Percentiles rank a stretch among this genome's conserved stretches.
Evolutionary conservation across 139 green algal genomes (phyloP).

Genomic region (Volvox reticuliferus): DNA sequence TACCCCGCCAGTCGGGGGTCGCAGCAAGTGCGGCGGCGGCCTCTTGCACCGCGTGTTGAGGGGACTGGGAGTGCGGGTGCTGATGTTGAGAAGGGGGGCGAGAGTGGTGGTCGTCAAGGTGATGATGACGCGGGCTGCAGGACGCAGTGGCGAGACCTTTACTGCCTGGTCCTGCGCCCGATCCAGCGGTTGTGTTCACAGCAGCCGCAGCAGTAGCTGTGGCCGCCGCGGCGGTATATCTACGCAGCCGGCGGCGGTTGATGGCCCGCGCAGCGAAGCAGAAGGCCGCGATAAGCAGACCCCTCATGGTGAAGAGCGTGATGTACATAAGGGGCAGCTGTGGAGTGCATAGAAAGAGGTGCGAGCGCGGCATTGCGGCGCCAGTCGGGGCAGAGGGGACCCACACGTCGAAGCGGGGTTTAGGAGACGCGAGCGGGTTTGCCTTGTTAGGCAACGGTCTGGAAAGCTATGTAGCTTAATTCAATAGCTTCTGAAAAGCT

Average conservation of each 20-base stretch:
- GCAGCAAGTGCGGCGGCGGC: neutral
- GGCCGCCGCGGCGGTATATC: neutral
- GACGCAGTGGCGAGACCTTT: no score
- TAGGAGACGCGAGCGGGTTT: no score
- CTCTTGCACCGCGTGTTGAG: neutral
- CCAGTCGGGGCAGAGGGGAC: no score
- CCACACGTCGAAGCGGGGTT: no score
- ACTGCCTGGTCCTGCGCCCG: neutral
- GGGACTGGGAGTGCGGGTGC: neutral
- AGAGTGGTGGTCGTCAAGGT: neutral
- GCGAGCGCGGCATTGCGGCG: no score
- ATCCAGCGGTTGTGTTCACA: neutral
- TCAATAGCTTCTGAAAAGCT: no score
- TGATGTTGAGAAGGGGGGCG: neutral
- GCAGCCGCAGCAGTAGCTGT: neutral
- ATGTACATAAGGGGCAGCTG: constrained; percentile 76
- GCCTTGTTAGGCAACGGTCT: no score
- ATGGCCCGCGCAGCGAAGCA: constrained; percentile 8
- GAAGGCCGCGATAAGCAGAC: constrained; percentile 62
- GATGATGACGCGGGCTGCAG: neutral
- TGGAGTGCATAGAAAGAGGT: neutral
- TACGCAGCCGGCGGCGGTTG: neutral
- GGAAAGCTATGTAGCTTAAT: no score
- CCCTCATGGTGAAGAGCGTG: constrained; percentile 65
- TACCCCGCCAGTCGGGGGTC: constrained; percentile 60